Evolutionary conservation across 352 stramenopile genomes (phyloP), one percentile per base, ranked within the genome.

Genomic region (Phytophthora capsici): DNA sequence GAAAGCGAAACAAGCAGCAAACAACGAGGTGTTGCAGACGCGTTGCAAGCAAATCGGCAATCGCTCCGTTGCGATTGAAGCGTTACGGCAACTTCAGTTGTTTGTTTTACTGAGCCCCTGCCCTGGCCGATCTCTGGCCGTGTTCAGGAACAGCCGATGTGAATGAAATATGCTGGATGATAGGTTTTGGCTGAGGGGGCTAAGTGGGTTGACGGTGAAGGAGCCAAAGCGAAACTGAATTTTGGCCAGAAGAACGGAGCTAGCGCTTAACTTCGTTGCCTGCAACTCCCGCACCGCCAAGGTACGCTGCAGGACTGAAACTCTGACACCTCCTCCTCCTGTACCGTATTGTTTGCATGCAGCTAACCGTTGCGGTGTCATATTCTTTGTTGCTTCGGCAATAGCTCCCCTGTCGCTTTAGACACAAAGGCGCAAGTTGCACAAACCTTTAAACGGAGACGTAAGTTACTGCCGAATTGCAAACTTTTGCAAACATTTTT

Each of bases 191-290:
- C 22, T 3, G 7, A 49, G 40, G 64, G 65, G 65, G 52, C 26
- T 2, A 66, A 66, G 48, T 68, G 56, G 55, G 61, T 67, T 70
- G 66, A 70, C 54, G 62, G 52, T 49, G 34, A 49, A n/a, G 41
- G 48, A 63, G 55, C 51, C 54, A 75, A 66, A 70, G 55, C 46
- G 61, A 75, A 66, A 70, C 63, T 69, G 52, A 65, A 69, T 70
- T 76, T 76, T 44, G 51, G 36, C 46, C 46, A 38, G 63, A 63
- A 69, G 40, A 59, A 57, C 38, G n/a, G 20, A 66, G 53, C 14
- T 16, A 36, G 13, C 41, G 48, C 26, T 49, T 20, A 44, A 13
- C 44, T 34, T 46, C 28, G 28, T 46, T 66, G 53, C 32, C 22
- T 48, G 23, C 41, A 19, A 48, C 17, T 36, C 17, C 20, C n/a